Evolutionary conservation across 176 grass and related monocot species (phyloP).

Genomic region (Leersia perrieri): DNA sequence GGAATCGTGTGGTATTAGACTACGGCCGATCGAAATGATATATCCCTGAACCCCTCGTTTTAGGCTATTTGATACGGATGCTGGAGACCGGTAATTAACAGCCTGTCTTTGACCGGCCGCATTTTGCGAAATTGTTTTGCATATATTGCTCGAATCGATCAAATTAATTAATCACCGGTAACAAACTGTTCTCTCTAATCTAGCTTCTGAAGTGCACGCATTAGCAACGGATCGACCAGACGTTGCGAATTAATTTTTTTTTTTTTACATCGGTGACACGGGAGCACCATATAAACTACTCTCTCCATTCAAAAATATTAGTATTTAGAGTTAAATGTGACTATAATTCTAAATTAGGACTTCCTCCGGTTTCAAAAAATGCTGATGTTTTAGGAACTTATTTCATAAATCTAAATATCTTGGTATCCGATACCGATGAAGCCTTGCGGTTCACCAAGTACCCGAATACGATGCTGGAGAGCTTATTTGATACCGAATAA

Average conservation of each 20-base stretch:
- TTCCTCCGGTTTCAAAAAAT: too few relatives aligned
- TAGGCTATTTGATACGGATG: background rate
- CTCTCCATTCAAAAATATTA: too few relatives aligned
- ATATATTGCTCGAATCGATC: too few relatives aligned
- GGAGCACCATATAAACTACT: too few relatives aligned
- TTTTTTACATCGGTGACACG: background rate
- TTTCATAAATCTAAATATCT: too few relatives aligned
- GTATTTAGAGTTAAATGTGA: too few relatives aligned
- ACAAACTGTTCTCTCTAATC: background rate
- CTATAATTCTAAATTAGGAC: too few relatives aligned
- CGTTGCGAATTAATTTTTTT: background rate
- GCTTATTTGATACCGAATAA: too few relatives aligned
- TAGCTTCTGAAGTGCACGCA: background rate
- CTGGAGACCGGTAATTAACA: background rate
- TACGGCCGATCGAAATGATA: background rate
- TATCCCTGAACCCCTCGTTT: too few relatives aligned
- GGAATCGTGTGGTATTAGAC: background rate
- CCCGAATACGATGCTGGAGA: too few relatives aligned
- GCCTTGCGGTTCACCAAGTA: background rate
- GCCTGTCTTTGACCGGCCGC: background rate
- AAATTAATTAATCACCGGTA: background rate
- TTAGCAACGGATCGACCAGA: background rate
- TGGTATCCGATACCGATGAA: slow-evolving; percentile 1
- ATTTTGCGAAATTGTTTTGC: background rate
- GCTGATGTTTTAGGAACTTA: too few relatives aligned